phyloP scores from a whole-genome alignment of 2,329 filamentous ascomycete species.

The Didymella exigua region DNA sequence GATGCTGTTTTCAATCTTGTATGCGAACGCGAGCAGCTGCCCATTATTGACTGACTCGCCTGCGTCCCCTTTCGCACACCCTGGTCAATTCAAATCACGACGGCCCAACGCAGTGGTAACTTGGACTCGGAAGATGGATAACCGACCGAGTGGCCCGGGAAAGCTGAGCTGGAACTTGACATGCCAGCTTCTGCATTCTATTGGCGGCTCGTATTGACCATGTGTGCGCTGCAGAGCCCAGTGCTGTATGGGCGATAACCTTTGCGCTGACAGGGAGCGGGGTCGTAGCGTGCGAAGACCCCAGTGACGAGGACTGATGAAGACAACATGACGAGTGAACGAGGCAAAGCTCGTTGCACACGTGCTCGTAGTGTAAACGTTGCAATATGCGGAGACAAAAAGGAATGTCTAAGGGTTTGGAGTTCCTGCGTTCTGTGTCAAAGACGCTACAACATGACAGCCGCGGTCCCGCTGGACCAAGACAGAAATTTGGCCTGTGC shows the following conservation, averaged over 20 bases:
- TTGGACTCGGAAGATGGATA: conserved; percentile 14
- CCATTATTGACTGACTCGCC: conserved; percentile 6
- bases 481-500: conserved; percentile 10
- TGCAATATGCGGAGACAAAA: conserved; percentile 12
- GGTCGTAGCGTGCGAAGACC: neutral
- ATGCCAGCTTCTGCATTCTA: neutral
- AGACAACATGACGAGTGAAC: neutral
- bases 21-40: conserved; percentile 1
- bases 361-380: conserved; percentile 14
- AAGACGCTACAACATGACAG: conserved; percentile 15
- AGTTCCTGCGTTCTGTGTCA: conserved; percentile 1
- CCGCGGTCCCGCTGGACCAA: conserved; percentile 5
- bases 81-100: neutral
- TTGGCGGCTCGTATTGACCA: conserved; percentile 6
- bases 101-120: conserved; percentile 16
- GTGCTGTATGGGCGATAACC: neutral
- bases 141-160: conserved; percentile 13
- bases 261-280: conserved; percentile 11
- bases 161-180: conserved; percentile 4
- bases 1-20: neutral
- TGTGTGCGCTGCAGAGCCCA: neutral
- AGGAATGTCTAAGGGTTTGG: neutral
- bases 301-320: neutral
- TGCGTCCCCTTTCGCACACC: conserved; percentile 3
- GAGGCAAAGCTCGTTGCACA: neutral